Evolutionary conservation across 2,329 filamentous ascomycete species (phyloP), one percentile per base, ranked within the genome.

Genomic region (Dryadomyces quercivorus): DNA sequence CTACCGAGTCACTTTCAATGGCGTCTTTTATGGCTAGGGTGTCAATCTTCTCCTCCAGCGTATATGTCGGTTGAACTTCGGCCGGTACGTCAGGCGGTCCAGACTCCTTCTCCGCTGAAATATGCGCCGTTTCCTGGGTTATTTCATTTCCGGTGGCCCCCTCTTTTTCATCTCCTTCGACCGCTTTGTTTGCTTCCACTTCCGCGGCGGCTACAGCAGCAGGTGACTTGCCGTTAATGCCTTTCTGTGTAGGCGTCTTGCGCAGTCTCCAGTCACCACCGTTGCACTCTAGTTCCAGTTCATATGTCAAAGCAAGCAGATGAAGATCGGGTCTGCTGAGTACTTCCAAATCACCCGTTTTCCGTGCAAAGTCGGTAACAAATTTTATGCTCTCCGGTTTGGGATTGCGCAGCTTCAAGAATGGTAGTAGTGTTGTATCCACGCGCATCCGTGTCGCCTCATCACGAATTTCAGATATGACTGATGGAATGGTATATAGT

Each of bases 231-330:
- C 87, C 87, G 65, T 92, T 92, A 55, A 91, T 65, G 1, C 78
- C 68, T 67, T 90, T 91, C 67, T 95, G 90, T 1, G 84, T 86
- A 0, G 92, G 92, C 3, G 80, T 77, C 56, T 79, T 87, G 58
- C 91, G 77, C 67, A 96, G 64, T 57, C 91, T 80, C 86, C 88
- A 95, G 66, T 95, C 84, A 2, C 91, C 91, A n/a, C 84, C 82
- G 66, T 95, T 94, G 56, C 84, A 76, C 72, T 97, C 91, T 63
- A 88, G 86, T 63, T 97, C 92, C n/a, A 97, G 67, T 67, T 98
- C 93, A 67, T 97, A 97, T 1, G 89, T 86, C 55, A 98, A 73
- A 9, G 92, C 93, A 64, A 97, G 74, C 44, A 98, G 78, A 61
- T 94, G 86, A 57, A 97, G 74, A 81, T 98, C 93, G 1, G 90